Percentiles rank a stretch among this genome's conserved stretches.
Evolutionary conservation across 371 early-diverging fungal genomes (phyloP).

Genomic region (Apophysomyces trapeziformis): DNA sequence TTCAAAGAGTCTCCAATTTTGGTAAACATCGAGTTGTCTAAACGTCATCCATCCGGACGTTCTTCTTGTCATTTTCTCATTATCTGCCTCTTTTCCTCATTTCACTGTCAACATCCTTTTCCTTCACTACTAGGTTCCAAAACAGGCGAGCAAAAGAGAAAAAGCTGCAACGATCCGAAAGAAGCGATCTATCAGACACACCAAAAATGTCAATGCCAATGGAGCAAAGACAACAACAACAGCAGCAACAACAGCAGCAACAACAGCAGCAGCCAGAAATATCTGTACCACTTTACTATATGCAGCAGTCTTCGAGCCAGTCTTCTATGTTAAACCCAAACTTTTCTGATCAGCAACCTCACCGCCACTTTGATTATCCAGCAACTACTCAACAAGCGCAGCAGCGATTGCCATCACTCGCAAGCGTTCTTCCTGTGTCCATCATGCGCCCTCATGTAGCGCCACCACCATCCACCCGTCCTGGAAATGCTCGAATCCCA

Average conservation of each 20-base stretch:
- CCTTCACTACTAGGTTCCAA: conserved; percentile 30
- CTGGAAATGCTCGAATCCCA: conserved; percentile 13
- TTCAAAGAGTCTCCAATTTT: conserved; percentile 35
- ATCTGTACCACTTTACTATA: background rate
- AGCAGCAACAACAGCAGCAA: background rate
- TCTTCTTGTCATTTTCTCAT: background rate
- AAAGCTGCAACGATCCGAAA: conserved; percentile 6
- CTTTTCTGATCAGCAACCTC: background rate
- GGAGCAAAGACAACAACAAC: conserved; percentile 1
- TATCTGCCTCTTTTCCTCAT: background rate
- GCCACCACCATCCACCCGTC: background rate
- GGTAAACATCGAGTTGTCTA: conserved; percentile 19
- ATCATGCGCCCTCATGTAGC: background rate
- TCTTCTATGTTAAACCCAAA: background rate
- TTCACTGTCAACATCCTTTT: background rate
- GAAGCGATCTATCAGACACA: background rate
- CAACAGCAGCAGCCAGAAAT: conserved; percentile 13
- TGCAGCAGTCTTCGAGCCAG: background rate
- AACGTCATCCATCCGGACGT: background rate
- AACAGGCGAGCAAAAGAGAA: conserved; percentile 37
- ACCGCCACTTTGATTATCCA: background rate
- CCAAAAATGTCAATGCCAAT: background rate
- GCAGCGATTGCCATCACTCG: conserved; percentile 18
- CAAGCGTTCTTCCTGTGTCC: conserved; percentile 8
- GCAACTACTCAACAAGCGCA: background rate